Base-by-base conservation (phyloP, 768 basidiomycete genomes). In the Rhodosporidiobolus odoratus region DNA sequence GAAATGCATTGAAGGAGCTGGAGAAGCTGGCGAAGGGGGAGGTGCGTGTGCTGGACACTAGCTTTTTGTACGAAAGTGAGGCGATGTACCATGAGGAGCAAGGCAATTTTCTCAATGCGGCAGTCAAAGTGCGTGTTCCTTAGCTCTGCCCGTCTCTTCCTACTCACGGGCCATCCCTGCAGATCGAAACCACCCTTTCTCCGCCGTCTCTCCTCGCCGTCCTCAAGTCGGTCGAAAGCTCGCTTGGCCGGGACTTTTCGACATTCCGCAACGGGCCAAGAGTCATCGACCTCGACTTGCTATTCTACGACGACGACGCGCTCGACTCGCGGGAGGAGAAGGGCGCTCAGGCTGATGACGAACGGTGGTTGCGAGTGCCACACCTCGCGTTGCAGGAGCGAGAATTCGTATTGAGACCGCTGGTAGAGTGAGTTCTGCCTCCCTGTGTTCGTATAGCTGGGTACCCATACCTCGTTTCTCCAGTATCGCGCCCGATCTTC, bases 51-150 rank as follows among this genome's bases (percentile, higher is more conserved):
- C 79, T 87, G 30, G 84, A 90, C 75, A 93, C 91, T 1, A 92
- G 91, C 77, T 90, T 92, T 80, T 78, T 97, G 81, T 98, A 97
- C 78, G 89, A 97, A 80, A 93, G 89, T 27, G 83, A 88, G 17
- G 91, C 96, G 0, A 98, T 99, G 96, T 98, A 99, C 78, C 89
- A 95, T 52, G 85, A 85, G 17, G 88, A 96, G 66, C 96, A 99
- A 78, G 89, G 88, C 19, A 81, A 83, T 43, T 98, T 97, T 80
- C 84, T 89, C 68, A 99, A 97, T 76, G 89, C 90, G 73, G 91
- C 90, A n/a, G 89, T 92, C 71, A 81, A 92, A 80, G 94, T 95
- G 71, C 66, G 90, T n/a, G n/a, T 7, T 60, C 21, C 52, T 12
- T 52, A 25, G 13, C 37, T 58, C 37, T 38, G 30, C 35, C 9